A percentile compares a stretch with the other conserved stretches of the same genome.
Evolutionary conservation across 768 basidiomycete genomes (phyloP).

Genomic region (Kwoniella dejecticola): DNA sequence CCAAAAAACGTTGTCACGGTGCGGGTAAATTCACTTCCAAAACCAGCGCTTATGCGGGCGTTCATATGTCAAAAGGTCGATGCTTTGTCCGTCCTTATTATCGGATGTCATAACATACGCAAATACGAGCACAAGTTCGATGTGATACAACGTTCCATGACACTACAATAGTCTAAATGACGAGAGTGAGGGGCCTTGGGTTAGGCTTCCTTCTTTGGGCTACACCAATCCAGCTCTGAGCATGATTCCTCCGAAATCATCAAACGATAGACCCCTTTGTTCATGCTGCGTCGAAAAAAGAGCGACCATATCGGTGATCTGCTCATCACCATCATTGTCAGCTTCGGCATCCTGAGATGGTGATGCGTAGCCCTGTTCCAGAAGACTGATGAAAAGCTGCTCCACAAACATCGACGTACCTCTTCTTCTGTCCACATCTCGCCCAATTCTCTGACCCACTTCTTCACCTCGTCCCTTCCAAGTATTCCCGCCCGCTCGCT

Average conservation of each 20-base stretch:
- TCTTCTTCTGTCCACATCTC: constrained; percentile 54
- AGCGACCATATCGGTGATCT: constrained; percentile 54
- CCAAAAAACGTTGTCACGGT: too few relatives aligned
- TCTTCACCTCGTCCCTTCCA: constrained; percentile 50
- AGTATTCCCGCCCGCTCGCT: constrained; percentile 6
- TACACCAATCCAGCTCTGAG: constrained; percentile 48
- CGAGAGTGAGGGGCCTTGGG: neutral
- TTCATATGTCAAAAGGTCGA: neutral
- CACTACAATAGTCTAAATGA: too few relatives aligned
- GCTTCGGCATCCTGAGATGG: too few relatives aligned
- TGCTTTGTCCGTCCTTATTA: neutral
- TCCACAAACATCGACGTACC: too few relatives aligned
- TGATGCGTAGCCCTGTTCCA: too few relatives aligned
- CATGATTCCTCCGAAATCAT: constrained; percentile 52
- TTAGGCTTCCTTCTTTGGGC: neutral
- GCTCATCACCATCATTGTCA: too few relatives aligned
- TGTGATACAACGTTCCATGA: too few relatives aligned
- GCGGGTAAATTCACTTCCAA: too few relatives aligned
- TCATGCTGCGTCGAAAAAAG: constrained; percentile 54
- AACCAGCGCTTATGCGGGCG: too few relatives aligned
- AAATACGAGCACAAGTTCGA: too few relatives aligned
- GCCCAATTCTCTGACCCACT: constrained; percentile 45
- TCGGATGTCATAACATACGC: too few relatives aligned
- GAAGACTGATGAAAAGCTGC: too few relatives aligned
- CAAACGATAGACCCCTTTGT: constrained; percentile 46